Evolutionary conservation across 352 stramenopile genomes (phyloP), one percentile per base, ranked within the genome.

Genomic region (Phytophthora ohioensis): DNA sequence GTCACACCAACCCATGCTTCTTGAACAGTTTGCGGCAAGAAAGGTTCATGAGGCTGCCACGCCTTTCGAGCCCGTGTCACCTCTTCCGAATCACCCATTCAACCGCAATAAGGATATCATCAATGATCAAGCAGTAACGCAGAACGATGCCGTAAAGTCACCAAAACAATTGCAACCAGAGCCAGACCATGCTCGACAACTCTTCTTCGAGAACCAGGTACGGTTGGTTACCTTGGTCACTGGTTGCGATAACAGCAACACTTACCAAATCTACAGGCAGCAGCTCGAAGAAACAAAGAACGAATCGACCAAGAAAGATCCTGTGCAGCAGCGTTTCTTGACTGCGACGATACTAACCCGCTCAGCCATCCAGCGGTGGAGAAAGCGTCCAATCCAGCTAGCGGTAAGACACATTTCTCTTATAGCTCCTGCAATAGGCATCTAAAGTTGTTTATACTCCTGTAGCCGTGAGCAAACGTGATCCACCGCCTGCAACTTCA

Each of bases 151-250:
- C 11, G 42, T 39, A 45, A 31, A n/a, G 38, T 7, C 42, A 41
- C n/a, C 55, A 35, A 53, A 5, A 10, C 9, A 21, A 39, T 51
- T 42, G 12, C 39, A 56, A 10, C 30, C 62, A 5, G 52, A 56
- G 17, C 17, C 11, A 46, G 61, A 75, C n/a, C 47, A 69, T 8
- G 58, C 56, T n/a, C 71, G 82, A 2, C 66, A 85, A 30, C 70
- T 88, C 31, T 92, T 81, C 67, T 85, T 91, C 27, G 85, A 92
- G 57, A 91, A 90, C 59, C 82, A 92, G 73, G 84, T 89, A 57
- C 10, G 30, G 8, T 4, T 57, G 30, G 31, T 8, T 43, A 46
- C 4, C n/a, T 36, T 38, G 8, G 17, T 9, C 4, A 11, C 5
- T 31, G 4, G 5, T 57, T 60, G 32, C 13, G 15, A 0, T 47